A percentile compares a stretch with the other conserved stretches of the same genome.
phyloP scores from a whole-genome alignment of 805 yeast species.

The Aciculoconidium aculeatum region DNA sequence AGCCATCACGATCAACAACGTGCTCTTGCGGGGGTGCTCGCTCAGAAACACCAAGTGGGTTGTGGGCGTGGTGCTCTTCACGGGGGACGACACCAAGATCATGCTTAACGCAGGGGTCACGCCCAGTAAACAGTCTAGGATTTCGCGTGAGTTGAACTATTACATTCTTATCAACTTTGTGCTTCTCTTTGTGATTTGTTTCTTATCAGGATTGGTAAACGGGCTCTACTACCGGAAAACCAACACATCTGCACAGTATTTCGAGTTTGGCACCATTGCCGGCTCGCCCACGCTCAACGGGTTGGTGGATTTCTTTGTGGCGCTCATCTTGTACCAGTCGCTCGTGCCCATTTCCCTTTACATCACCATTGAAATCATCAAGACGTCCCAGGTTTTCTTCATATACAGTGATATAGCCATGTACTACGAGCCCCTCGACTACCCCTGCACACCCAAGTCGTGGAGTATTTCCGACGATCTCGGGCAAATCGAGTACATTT shows the following conservation, averaged over 20 bases:
- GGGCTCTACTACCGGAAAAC: conserved; percentile 51
- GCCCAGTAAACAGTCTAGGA: conserved; percentile 64
- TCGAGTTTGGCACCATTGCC: conserved; percentile 59
- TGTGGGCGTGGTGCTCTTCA: conserved; percentile 66
- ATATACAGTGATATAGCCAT: conserved; percentile 64
- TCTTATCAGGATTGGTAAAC: conserved; percentile 63
- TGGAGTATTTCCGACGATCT: conserved; percentile 83
- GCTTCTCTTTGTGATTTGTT: conserved; percentile 57
- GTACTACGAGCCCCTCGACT: conserved; percentile 65
- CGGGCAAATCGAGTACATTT: conserved; percentile 78
- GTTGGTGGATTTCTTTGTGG: conserved; percentile 62
- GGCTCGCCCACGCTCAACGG: conserved; percentile 61
- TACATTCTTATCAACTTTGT: conserved; percentile 61
- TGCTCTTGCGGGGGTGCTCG: conserved; percentile 66
- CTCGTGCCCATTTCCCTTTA: conserved; percentile 77
- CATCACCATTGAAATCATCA: conserved; percentile 73
- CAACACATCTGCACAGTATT: conserved; percentile 44
- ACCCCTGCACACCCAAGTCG: conserved; percentile 73
- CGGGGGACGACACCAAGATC: conserved; percentile 72
- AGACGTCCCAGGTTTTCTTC: conserved; percentile 70
- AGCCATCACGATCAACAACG: conserved; percentile 55
- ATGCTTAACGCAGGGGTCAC: conserved; percentile 75
- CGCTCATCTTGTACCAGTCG: conserved; percentile 67
- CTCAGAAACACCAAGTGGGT: conserved; percentile 74
- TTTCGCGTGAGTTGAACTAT: conserved; percentile 59